These are phyloP conservation scores for Clarireedia hainanense DNA, from an alignment of 2,329 filamentous ascomycete species.

Conservation along the genomic window DNA sequence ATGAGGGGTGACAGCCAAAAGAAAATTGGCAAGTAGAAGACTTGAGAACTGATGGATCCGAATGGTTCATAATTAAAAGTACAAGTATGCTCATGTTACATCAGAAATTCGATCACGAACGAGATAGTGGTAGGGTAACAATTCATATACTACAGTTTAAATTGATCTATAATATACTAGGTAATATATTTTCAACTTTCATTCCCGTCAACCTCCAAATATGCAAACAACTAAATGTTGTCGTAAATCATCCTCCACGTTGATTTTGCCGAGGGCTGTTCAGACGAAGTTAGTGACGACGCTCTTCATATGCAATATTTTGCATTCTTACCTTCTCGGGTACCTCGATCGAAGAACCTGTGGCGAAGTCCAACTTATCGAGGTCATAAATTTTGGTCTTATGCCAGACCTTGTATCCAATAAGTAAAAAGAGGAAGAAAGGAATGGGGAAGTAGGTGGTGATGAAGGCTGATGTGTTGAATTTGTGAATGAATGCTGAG, in stretches of 20 bases:
- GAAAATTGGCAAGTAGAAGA: not conserved
- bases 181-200: too few relatives aligned
- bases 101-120: too few relatives aligned
- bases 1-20: too few relatives aligned
- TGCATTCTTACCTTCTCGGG: not conserved
- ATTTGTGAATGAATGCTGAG: not conserved
- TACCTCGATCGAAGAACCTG: not conserved
- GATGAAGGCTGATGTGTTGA: not conserved
- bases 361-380: not conserved
- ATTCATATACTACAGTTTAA: too few relatives aligned
- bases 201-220: not conserved
- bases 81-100: too few relatives aligned
- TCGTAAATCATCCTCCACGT: not conserved
- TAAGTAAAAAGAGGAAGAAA: not conserved
- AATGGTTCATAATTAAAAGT: too few relatives aligned
- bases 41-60: too few relatives aligned
- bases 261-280: not conserved
- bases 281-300: too few relatives aligned
- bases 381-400: not conserved
- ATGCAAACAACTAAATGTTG: not conserved
- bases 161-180: too few relatives aligned
- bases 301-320: too few relatives aligned
- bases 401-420: not conserved
- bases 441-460: not conserved
- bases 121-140: too few relatives aligned